phyloP scores from a whole-genome alignment of 768 basidiomycete species.

The Auricularia sp. region DNA sequence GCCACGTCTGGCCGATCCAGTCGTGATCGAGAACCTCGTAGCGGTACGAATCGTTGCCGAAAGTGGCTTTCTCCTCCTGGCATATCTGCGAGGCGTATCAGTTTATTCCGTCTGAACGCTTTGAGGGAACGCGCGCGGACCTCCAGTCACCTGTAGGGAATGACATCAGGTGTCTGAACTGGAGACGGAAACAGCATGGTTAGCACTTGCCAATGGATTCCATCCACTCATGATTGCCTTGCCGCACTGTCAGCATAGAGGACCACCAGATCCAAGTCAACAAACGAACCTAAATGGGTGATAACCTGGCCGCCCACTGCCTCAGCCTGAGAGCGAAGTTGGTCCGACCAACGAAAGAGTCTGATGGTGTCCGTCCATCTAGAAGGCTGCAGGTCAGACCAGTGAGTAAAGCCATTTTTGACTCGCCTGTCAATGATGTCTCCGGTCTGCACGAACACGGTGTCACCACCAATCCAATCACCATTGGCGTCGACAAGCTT shows the following conservation, averaged over 20 bases:
- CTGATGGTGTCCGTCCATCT: conserved; percentile 24
- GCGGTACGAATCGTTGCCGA: conserved; percentile 23
- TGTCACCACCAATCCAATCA: conserved; percentile 26
- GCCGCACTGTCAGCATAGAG: neutral
- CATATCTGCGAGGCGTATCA: conserved; percentile 20
- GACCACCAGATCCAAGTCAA: neutral
- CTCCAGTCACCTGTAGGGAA: conserved; percentile 28
- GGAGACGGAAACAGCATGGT: neutral
- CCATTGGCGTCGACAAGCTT: conserved; percentile 22
- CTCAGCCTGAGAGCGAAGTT: conserved; percentile 25
- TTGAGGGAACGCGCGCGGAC: conserved; percentile 8
- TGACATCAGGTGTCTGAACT: conserved; percentile 10
- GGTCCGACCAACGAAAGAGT: conserved; percentile 30
- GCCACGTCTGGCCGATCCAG: conserved; percentile 29
- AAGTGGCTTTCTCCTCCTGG: conserved; percentile 27
- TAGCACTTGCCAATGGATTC: conserved; percentile 16
- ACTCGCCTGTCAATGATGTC: conserved; percentile 24
- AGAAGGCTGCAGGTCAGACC: too few species aligned
- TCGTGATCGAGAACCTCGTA: conserved; percentile 23
- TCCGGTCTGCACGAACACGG: conserved; percentile 35
- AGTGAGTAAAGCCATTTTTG: too few species aligned
- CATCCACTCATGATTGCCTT: conserved; percentile 38
- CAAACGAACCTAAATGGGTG: conserved; percentile 17
- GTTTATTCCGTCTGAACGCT: neutral
- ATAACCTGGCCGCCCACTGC: conserved; percentile 27